Percentiles rank a stretch among this genome's conserved stretches.
Conservation (phyloP, 345 rosid species). For the sweet orange (Citrus sinensis) region DNA sequence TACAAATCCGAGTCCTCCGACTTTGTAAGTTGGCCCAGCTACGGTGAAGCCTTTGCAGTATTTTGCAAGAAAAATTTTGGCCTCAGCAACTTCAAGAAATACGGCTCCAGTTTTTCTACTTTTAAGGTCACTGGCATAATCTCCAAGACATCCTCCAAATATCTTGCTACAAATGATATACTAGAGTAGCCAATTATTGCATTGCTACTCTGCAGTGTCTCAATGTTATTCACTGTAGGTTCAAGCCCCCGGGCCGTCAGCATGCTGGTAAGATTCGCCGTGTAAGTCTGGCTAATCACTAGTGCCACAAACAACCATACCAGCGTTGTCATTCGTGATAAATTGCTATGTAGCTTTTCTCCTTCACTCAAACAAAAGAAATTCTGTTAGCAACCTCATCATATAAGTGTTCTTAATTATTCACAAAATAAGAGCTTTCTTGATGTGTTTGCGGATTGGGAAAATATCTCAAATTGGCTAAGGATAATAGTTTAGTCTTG, state of each 20-base stretch:
- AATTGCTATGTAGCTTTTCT: conserved; percentile 19
- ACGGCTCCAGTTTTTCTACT: conserved; percentile 18
- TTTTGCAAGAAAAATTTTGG: conserved; percentile 15
- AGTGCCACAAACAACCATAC: conserved; percentile 26
- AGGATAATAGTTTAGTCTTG: no score
- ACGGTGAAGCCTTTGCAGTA: conserved; percentile 3
- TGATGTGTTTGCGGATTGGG: no score
- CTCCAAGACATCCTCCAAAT: conserved; percentile 15
- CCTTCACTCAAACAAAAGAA: conserved; percentile 2
- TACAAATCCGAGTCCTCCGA: conserved; percentile 4
- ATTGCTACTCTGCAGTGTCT: conserved; percentile 5
- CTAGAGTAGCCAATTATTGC: conserved; percentile 18
- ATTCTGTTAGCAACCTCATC: neutral
- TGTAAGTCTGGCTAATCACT: conserved; percentile 21
- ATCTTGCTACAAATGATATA: neutral
- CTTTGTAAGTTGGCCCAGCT: conserved; percentile 7
- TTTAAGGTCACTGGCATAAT: conserved; percentile 7
- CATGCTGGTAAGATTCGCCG: conserved; percentile 24
- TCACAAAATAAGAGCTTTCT: no score
- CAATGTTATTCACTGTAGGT: neutral
- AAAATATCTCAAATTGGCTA: no score
- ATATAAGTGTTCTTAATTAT: no score
- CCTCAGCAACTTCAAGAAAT: conserved; percentile 18
- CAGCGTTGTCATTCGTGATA: conserved; percentile 25
- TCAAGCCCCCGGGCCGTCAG: conserved; percentile 8